Conservation (phyloP, 169 alveolate genomes). For the Perkinsus olseni region DNA sequence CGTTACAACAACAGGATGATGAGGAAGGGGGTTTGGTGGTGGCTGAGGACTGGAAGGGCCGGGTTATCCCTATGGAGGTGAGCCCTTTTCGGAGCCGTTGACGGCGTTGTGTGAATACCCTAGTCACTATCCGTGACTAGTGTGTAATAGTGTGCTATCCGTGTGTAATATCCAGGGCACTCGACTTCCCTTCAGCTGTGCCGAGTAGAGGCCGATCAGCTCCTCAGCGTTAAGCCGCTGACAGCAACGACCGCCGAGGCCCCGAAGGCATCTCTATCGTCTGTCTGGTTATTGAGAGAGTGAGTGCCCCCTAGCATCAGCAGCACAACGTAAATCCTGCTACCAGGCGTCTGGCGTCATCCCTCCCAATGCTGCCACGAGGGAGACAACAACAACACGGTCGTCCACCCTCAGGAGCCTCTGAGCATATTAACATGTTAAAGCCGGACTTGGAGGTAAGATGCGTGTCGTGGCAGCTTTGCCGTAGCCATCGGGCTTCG, state of each 20-base stretch:
- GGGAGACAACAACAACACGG: not conserved
- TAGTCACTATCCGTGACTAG: too few species aligned
- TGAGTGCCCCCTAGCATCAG: not conserved
- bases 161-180: too few species aligned
- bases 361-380: not conserved
- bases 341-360: not conserved
- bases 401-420: not conserved
- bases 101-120: too few species aligned
- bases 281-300: not conserved
- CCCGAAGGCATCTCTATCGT: not conserved
- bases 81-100: too few species aligned
- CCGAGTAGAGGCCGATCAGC: not conserved
- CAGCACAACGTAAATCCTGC: not conserved
- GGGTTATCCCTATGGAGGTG: not conserved
- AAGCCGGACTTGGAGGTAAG: not conserved
- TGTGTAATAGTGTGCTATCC: too few species aligned
- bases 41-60: not conserved
- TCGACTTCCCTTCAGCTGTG: not conserved
- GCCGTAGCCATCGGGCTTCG: too few species aligned
- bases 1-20: not conserved
- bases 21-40: not conserved
- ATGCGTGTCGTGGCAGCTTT: too few species aligned
- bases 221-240: not conserved
- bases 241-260: not conserved
- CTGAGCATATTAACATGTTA: not conserved